A percentile compares a stretch with the other conserved stretches of the same genome.
Conservation (phyloP, 1,139 yeast species). For the Saccharomyces hybrid region DNA sequence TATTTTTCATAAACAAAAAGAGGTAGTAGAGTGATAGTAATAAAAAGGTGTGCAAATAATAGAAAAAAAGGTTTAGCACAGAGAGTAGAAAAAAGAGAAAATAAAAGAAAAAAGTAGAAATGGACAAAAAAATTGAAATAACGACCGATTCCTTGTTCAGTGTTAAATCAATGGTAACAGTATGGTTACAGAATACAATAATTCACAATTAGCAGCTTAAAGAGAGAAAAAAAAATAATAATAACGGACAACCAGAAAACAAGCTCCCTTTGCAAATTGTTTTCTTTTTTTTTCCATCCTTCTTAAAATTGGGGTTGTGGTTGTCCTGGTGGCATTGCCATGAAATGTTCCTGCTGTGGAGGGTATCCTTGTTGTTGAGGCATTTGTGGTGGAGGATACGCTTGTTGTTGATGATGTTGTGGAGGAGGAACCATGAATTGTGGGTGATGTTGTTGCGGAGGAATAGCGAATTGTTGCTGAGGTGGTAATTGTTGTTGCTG, state of each 20-base stretch:
- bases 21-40: neutral
- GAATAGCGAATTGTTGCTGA: constrained; percentile 16
- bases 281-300: constrained; percentile 4
- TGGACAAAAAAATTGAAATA: neutral
- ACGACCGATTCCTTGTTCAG: neutral
- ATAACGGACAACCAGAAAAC: neutral
- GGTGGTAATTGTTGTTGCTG: constrained; percentile 11
- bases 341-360: constrained; percentile 8
- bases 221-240: neutral
- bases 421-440: constrained; percentile 12
- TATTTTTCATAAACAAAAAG: neutral
- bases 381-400: constrained; percentile 8
- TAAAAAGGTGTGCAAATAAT: neutral
- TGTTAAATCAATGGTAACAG: neutral
- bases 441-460: constrained; percentile 19
- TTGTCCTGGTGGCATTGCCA: constrained; percentile 4
- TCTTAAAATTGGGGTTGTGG: constrained; percentile 8
- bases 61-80: neutral
- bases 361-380: constrained; percentile 11
- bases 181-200: neutral
- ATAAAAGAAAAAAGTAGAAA: neutral
- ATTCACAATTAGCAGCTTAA: neutral
- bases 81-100: neutral
- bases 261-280: neutral
- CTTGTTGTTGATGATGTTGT: neutral